Base-by-base conservation (phyloP, 306 rosid species). In the Lathyrus oleraceus region DNA sequence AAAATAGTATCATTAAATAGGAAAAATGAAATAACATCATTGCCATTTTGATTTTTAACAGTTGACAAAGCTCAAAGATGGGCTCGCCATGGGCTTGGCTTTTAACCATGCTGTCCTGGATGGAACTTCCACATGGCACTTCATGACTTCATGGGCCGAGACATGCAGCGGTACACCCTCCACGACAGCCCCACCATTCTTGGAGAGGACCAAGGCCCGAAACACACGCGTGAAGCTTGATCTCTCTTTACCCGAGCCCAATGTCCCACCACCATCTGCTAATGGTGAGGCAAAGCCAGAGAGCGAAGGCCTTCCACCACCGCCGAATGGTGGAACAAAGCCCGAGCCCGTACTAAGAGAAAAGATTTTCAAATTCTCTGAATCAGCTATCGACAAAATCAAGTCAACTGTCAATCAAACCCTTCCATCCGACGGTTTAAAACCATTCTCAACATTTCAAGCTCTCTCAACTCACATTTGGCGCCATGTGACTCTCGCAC, bases 121-220 rank as follows among this genome's bases (percentile, higher is more conserved):
- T 9, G 99, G 99, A 0, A 85, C 95, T 0, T 78, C 97, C 86
- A 90, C 96, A 62, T 94, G 99, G 99, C 95, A 91, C 45, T 94
- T 94, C 83, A 85, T 94, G 97, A 91, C 76, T 15, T 84, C 99
- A 10, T 94, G 99, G 99, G 91, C 97, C 7, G 92, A 86, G 75
- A 64, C 84, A 20, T 91, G 97, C 65, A 19, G 74, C 0, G 97
- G 96, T 0, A 48, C 92, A 16, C 65, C 79, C 2, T 60, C 82
- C 5, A 71, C 84, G 6, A 75, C 96, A 13, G 74, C 78, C 67
- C 65, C 36, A 5, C 99, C 99, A 2, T 88, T 91, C 74, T 75
- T 85, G 2, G 95, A 94, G 2, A 83, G 99, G 10, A 85, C 95
- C 40, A 81, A 94, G 49, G 87, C 84, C 44, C 96, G 97, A 0